Base-by-base conservation (phyloP, 345 rosid genomes). In the Luvunga scandens region DNA sequence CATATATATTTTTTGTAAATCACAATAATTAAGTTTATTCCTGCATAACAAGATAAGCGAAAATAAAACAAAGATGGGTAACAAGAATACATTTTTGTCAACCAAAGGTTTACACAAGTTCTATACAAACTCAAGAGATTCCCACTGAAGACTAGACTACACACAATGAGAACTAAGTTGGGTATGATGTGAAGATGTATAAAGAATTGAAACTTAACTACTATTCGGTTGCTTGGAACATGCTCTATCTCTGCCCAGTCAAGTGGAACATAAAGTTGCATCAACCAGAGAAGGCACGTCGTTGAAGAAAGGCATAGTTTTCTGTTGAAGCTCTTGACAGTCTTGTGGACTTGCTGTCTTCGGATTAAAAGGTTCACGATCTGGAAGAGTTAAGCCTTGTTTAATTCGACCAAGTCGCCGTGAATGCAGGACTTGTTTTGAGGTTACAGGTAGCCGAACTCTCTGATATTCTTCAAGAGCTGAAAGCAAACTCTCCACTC, bases 391-490 rank as follows among this genome's bases (percentile, higher is more conserved):
- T 24, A 89, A 80, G 22, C 96, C 93, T 85, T 92, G 96, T 83
- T 91, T 94, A 75, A 88, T 80, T 75, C 85, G 85, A 45, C 97
- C 50, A 45, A 56, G 24, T 22, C 0, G 24, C 25, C 25, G 61
- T 56, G 61, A 56, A 56, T 56, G 61, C 61, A 56, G 93, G 62
- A 90, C 93, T 86, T 93, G 98, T 84, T 87, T 72, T 1, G 92
- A 78, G 45, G 86, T 87, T 19, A 92, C 95, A 6, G 88, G 91
- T 64, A 90, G 72, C 72, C 97, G 82, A 72, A 88, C 60, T 14
- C 80, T 69, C 82, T 93, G 98, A 77, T 95, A 91, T 57, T 93
- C 92, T 53, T 85, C 86, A 39, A 95, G 94, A 77, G 92, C 94
- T 7, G 81, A 86, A 14, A 62, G 36, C 67, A 89, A 65, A 55